Evolutionary conservation across 495 filamentous ascomycete genomes (phyloP).

Genomic region (Darksidea phi): DNA sequence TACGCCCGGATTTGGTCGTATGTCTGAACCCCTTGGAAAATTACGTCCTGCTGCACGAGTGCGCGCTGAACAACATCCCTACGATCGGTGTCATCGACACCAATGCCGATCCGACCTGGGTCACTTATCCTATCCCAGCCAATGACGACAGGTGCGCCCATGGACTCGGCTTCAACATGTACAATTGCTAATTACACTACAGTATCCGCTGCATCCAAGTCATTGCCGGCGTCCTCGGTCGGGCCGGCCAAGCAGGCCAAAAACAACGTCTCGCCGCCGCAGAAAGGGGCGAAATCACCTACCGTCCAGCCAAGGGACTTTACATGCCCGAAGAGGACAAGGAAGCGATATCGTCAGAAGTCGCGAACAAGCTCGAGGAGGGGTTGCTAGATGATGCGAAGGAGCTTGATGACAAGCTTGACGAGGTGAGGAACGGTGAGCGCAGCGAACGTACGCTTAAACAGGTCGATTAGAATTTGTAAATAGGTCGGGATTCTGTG

Average conservation of each 20-base stretch:
- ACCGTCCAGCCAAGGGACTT: slow-evolving; percentile 48
- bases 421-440: slow-evolving; percentile 9
- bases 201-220: slow-evolving; percentile 77
- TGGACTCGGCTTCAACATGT: background rate
- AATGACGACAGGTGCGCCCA: slow-evolving; percentile 82
- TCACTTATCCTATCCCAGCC: slow-evolving; percentile 94
- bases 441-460: background rate
- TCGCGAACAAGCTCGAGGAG: slow-evolving; percentile 1
- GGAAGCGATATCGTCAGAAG: background rate
- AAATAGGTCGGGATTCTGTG: background rate
- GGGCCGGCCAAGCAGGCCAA: slow-evolving; percentile 79
- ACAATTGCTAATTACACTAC: slow-evolving; percentile 2
- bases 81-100: slow-evolving; percentile 96
- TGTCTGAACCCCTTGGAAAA: slow-evolving; percentile 93
- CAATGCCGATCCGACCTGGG: slow-evolving; percentile 85
- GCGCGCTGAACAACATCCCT: slow-evolving; percentile 79
- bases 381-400: slow-evolving; percentile 2
- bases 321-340: slow-evolving; percentile 22
- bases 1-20: slow-evolving; percentile 89
- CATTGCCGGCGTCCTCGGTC: slow-evolving; percentile 80
- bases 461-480: background rate
- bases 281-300: slow-evolving; percentile 56
- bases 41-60: slow-evolving; percentile 84
- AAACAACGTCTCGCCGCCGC: slow-evolving; percentile 61
- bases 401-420: slow-evolving; percentile 18